Evolutionary conservation across 2,329 filamentous ascomycete genomes (phyloP).

Genomic region (Lasiodiplodia citricola): DNA sequence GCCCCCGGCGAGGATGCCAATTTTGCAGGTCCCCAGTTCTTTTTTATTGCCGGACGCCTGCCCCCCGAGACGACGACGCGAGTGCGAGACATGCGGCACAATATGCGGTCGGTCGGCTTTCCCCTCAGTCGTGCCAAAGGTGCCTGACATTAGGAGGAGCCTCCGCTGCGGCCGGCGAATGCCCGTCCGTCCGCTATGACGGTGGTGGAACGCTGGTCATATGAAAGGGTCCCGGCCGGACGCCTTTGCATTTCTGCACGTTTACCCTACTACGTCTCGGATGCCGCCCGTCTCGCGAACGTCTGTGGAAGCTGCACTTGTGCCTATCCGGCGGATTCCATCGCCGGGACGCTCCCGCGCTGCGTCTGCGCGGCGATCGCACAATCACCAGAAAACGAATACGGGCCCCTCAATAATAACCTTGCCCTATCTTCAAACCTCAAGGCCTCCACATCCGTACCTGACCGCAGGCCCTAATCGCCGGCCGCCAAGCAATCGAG

Average conservation of each 20-base stretch:
- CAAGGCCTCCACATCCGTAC: constrained; percentile 10
- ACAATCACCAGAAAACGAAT: constrained; percentile 18
- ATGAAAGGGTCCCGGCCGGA: background rate
- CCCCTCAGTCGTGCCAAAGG: background rate
- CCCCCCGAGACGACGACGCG: constrained; percentile 12
- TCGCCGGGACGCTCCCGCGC: background rate
- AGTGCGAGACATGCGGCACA: constrained; percentile 1
- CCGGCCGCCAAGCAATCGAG: background rate
- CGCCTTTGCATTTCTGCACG: background rate
- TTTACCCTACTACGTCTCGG: background rate
- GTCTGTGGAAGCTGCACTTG: background rate
- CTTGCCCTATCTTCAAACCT: background rate
- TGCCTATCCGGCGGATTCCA: constrained; percentile 6
- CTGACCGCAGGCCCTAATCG: background rate
- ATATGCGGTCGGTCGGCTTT: background rate
- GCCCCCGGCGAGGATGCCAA: constrained; percentile 9
- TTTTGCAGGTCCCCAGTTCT: constrained; percentile 23
- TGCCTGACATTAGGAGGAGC: too few species aligned
- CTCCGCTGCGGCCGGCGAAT: background rate
- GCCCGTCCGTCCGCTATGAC: background rate
- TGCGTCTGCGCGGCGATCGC: background rate
- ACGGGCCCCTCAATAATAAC: constrained; percentile 21
- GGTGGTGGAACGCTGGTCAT: background rate
- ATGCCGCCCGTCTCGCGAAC: background rate
- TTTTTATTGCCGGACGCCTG: constrained; percentile 17